phyloP scores from a whole-genome alignment of 139 green algal species.

The Desmodesmus armatus region DNA sequence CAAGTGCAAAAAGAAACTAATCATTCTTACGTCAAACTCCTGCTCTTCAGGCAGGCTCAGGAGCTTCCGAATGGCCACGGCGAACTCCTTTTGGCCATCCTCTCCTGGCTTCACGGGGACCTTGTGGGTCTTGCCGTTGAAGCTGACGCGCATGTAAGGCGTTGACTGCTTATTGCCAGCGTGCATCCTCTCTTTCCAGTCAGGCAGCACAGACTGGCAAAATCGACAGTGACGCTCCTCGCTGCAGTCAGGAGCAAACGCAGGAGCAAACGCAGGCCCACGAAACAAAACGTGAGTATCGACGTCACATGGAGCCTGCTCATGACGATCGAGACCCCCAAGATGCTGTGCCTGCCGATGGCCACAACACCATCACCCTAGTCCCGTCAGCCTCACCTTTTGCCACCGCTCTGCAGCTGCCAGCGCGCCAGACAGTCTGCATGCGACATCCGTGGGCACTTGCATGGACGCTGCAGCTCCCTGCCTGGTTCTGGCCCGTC shows the following conservation, averaged over 20 bases:
- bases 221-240: constrained; percentile 57
- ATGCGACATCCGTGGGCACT: constrained; percentile 51
- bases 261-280: neutral
- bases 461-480: constrained; percentile 45
- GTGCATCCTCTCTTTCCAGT: constrained; percentile 51
- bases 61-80: constrained; percentile 32
- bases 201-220: constrained; percentile 41
- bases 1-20: neutral
- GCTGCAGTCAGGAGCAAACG: neutral
- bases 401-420: constrained; percentile 63
- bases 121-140: constrained; percentile 54
- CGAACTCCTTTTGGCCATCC: constrained; percentile 37
- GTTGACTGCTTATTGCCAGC: constrained; percentile 16
- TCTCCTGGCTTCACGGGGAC: constrained; percentile 44
- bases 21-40: constrained; percentile 50
- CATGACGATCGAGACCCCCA: neutral
- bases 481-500: neutral
- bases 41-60: constrained; percentile 41
- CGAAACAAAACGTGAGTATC: neutral
- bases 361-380: neutral
- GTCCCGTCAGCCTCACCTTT: constrained; percentile 21
- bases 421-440: constrained; percentile 56
- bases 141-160: constrained; percentile 58
- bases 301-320: neutral
- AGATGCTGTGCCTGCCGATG: neutral